Base-by-base conservation (phyloP, 192 early-diverging fungal genomes). In the Linnemannia exigua region DNA sequence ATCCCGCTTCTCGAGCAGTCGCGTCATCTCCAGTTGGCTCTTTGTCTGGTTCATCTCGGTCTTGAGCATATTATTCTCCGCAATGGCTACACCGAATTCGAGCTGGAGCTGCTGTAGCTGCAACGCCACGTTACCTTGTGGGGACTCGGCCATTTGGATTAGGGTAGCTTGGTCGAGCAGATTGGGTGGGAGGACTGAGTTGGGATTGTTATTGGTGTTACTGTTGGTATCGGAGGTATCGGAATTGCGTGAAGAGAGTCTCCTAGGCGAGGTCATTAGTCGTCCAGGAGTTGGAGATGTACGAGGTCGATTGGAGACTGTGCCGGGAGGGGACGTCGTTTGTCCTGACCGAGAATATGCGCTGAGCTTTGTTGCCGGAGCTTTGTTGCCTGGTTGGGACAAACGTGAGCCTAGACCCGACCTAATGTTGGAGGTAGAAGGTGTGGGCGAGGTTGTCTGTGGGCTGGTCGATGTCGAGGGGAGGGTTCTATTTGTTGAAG, bases 61-160 rank as follows among this genome's bases (percentile, higher is more conserved):
- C 51, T 94, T 94, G 50, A 96, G 89, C 70, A 93, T 89, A 46
- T 92, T 91, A 77, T 96, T 96, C 77, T 96, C 95, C 0, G 94
- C 93, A 63, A 95, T 92, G 15, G 95, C 89, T 54, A 95, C 93
- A 28, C 94, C 95, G 38, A 94, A 89, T 16, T 93, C 89, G 67
- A 93, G 79, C 70, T 91, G 90, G 25, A 95, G 86, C 73, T 94
- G 92, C 58, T 94, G 92, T 17, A 91, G 52, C 4, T 84, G 83
- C 31, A 81, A 71, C 2, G 82, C 75, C 36, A 84, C 47, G 19
- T 69, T 36, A 17, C 52, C 83, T 3, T 87, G 66, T 0, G 79
- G 83, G 35, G 79, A 70, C 15, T 77, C 76, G 14, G 84, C 54
- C 77, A 58, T 79, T 79, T 79, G 89, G 69, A 88, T 74, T 44